Conservation (phyloP, 148 eudicot genomes). For the Dianthus caryophyllus region DNA sequence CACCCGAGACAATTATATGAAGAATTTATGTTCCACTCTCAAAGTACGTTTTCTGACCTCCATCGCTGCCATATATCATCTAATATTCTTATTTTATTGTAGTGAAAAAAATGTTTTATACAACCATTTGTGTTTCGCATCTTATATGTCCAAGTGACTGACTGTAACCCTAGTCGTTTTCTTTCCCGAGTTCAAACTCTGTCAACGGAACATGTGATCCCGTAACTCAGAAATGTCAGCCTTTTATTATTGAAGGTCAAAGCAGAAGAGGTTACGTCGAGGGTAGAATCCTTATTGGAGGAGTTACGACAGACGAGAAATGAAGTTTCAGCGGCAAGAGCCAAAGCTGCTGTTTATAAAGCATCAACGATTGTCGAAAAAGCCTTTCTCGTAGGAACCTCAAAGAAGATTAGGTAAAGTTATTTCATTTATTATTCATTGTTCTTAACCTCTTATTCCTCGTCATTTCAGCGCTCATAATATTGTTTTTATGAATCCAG, state of each 20-base stretch:
- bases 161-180: no score
- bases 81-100: no score
- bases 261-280: conserved; percentile 80
- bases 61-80: no score
- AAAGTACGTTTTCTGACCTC: conserved; percentile 46
- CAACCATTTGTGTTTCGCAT: no score
- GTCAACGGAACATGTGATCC: no score
- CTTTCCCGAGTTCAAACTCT: no score
- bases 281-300: conserved; percentile 67
- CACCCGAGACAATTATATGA: conserved; percentile 77
- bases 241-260: conserved; percentile 50
- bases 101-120: no score
- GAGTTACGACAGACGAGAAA: conserved; percentile 71
- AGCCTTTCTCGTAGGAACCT: conserved; percentile 55
- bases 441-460: background rate
- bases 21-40: conserved; percentile 86
- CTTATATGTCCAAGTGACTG: no score
- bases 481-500: conserved; percentile 27
- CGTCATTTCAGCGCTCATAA: background rate
- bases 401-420: conserved; percentile 50
- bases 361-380: conserved; percentile 60
- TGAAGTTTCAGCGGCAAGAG: conserved; percentile 76
- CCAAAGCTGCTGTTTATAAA: conserved; percentile 76
- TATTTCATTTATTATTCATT: background rate
- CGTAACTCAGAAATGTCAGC: background rate